phyloP scores from a whole-genome alignment of 202 grass and related monocot genomes.

The Brachypodium distachyon region DNA sequence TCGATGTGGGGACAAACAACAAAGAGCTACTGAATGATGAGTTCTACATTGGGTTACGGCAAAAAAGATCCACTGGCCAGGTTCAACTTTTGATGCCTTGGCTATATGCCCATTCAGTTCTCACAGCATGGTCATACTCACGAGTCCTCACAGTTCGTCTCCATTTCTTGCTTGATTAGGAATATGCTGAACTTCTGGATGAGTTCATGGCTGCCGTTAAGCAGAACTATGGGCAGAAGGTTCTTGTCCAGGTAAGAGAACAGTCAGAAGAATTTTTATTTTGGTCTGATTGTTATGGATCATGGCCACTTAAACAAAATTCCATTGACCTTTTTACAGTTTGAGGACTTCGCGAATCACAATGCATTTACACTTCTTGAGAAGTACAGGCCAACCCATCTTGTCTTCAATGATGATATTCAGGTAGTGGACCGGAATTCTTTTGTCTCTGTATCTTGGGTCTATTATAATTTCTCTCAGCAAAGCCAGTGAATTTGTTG shows the following conservation, averaged over 20 bases:
- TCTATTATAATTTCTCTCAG: background rate
- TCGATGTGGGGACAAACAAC: conserved; percentile 95
- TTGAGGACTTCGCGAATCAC: conserved; percentile 93
- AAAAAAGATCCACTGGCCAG: conserved; percentile 80
- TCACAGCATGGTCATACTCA: background rate
- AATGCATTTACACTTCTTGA: conserved; percentile 90
- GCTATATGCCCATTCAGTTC: background rate
- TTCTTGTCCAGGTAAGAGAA: conserved; percentile 75
- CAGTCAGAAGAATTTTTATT: background rate
- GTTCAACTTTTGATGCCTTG: conserved; percentile 12
- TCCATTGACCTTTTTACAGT: conserved; percentile 38
- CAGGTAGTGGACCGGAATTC: conserved; percentile 47
- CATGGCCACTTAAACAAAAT: background rate
- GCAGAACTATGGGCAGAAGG: conserved; percentile 93
- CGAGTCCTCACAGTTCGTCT: background rate
- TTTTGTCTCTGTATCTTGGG: background rate
- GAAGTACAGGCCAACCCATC: conserved; percentile 72
- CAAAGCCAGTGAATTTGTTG: background rate
- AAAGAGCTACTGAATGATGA: conserved; percentile 80
- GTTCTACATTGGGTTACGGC: conserved; percentile 89
- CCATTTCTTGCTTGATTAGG: conserved; percentile 32
- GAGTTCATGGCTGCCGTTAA: conserved; percentile 89
- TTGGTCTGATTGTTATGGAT: background rate
- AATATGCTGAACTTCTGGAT: conserved; percentile 65
- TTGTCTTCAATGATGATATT: conserved; percentile 98